Base-by-base conservation (phyloP, 2,329 filamentous ascomycete genomes). In the Monilinia polystroma region DNA sequence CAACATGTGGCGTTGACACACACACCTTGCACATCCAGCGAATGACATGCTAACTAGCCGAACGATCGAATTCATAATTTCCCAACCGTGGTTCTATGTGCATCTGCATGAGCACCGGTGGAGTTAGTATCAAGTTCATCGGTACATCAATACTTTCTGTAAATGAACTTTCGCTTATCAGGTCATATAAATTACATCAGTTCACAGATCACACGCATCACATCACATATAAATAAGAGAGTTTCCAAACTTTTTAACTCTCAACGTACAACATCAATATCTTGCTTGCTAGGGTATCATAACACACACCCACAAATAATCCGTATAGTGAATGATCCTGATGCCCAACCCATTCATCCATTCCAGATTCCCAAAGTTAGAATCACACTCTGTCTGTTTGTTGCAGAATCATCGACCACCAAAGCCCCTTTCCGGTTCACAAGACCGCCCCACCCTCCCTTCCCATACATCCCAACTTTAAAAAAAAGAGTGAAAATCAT, bases 261-360 rank as follows among this genome's bases (percentile, higher is more conserved):
- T 52, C 58, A 20, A 60, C 45, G 1, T 51, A 60, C 45, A 60
- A 38, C 49, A 52, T 5, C 45, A 11, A 38, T 38, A 35, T 23
- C n/a, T 51, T 29, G 41, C 38, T 43, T 14, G 41, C 41, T 43
- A 35, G 63, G 63, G 63, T 66, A 66, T 66, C 63, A 66, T 66
- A 52, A 59, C n/a, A 66, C n/a, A 66, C 45, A 66, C 63, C 55
- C 55, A 60, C 53, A 66, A 60, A n/a, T 23, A 60, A 41, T 58
- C n/a, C 54, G 26, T 20, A 26, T 38, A 62, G 32, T 12, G 58
- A 62, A 51, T 41, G 58, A 51, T 38, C 45, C 45, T 51, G 20
- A 38, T 62, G 45, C 47, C 58, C 20, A 59, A 35, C 18, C 45
- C 53, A 51, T 51, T 54, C 43, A 49, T 65, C 54, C 54, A 59